These are phyloP conservation scores for Cochlearia excelsa DNA, from an alignment of 345 rosid genomes.

Conservation along the genomic window DNA sequence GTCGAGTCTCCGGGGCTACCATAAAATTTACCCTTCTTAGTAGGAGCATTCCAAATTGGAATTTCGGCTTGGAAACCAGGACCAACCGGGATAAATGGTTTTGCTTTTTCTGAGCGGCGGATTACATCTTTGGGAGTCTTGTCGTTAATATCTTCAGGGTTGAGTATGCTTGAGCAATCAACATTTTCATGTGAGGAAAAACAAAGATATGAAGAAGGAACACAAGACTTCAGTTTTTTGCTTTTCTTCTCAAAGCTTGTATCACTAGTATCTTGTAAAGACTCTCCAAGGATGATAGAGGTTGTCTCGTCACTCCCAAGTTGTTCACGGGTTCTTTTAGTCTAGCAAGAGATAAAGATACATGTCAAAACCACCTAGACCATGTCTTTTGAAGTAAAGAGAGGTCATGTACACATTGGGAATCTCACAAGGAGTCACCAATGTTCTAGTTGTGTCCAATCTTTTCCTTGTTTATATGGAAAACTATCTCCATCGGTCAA, in stretches of 20 bases:
- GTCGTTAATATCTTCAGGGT: constrained; percentile 12
- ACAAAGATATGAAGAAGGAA: constrained; percentile 16
- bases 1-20: constrained; percentile 39
- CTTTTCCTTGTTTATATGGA: constrained; percentile 9
- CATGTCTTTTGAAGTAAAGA: constrained; percentile 25
- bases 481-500: constrained; percentile 17
- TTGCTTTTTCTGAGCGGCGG: constrained; percentile 10
- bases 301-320: constrained; percentile 16
- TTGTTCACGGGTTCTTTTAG: constrained; percentile 38
- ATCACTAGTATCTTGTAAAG: constrained; percentile 24
- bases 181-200: constrained; percentile 13
- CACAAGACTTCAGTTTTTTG: background rate
- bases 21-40: constrained; percentile 27
- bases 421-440: constrained; percentile 25
- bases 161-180: constrained; percentile 19
- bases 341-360: constrained; percentile 44
- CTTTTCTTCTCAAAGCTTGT: constrained; percentile 28
- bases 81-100: constrained; percentile 43
- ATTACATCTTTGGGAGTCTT: constrained; percentile 18
- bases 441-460: background rate
- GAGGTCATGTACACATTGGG: constrained; percentile 21
- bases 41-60: constrained; percentile 40
- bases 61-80: constrained; percentile 48
- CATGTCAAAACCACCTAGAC: constrained; percentile 31
- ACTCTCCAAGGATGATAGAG: constrained; percentile 13